phyloP scores from a whole-genome alignment of 176 grass and related monocot genomes.

The Lolium perenne region DNA sequence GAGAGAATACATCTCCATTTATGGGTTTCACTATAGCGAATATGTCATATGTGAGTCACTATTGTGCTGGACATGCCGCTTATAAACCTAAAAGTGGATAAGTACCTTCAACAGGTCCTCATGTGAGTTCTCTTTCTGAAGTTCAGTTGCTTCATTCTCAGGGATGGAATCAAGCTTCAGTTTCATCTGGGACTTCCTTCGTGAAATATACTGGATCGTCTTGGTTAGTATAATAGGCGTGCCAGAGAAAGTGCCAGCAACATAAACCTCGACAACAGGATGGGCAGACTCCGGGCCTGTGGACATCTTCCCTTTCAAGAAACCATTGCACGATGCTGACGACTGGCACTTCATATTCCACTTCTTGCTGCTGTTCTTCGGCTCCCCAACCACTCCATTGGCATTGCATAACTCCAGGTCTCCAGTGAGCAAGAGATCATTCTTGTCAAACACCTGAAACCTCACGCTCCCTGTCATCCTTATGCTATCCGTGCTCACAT shows the following conservation, averaged over 20 bases:
- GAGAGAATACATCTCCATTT: conserved; percentile 1
- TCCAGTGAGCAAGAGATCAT: conserved; percentile 71
- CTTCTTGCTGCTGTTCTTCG: conserved; percentile 63
- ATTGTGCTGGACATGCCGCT: not conserved
- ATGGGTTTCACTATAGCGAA: not conserved
- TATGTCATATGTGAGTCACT: not conserved
- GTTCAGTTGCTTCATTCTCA: conserved; percentile 74
- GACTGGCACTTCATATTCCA: conserved; percentile 86
- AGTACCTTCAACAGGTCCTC: conserved; percentile 65
- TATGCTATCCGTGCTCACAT: conserved; percentile 85
- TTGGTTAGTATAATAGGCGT: conserved; percentile 88
- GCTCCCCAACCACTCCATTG: conserved; percentile 60
- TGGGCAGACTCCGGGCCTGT: conserved; percentile 47
- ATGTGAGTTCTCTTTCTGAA: conserved; percentile 56
- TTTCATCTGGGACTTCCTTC: conserved; percentile 77
- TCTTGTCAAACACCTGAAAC: conserved; percentile 88
- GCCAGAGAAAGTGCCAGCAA: conserved; percentile 83
- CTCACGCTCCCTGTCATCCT: conserved; percentile 91
- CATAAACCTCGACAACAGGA: conserved; percentile 80
- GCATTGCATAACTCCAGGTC: conserved; percentile 68
- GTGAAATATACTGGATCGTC: conserved; percentile 70
- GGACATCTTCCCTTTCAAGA: conserved; percentile 66
- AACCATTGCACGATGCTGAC: conserved; percentile 48
- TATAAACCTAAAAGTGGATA: not conserved
- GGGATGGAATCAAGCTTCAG: conserved; percentile 74